phyloP scores from a whole-genome alignment of 495 filamentous ascomycete species.

The Neurospora hispaniola region DNA sequence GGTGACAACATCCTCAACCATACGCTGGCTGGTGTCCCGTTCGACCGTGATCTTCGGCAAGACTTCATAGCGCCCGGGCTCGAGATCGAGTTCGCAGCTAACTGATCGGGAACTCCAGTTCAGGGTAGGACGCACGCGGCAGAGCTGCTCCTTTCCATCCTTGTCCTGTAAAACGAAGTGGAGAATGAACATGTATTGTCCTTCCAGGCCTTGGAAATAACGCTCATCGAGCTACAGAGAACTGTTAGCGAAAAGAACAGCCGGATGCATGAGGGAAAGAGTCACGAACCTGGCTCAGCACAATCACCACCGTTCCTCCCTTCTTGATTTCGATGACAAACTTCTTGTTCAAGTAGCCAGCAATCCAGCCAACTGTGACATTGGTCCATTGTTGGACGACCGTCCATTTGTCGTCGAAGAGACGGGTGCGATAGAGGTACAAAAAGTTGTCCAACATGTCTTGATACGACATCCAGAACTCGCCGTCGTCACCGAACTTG shows the following conservation, averaged over 20 bases:
- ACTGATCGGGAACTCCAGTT: slow-evolving; percentile 53
- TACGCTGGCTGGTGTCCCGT: slow-evolving; percentile 27
- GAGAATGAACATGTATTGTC: slow-evolving; percentile 56
- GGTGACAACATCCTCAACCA: slow-evolving; percentile 49
- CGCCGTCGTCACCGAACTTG: slow-evolving; percentile 66
- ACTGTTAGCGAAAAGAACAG: not conserved
- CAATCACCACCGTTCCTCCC: slow-evolving; percentile 51
- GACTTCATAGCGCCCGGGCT: slow-evolving; percentile 62
- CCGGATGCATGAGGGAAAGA: not conserved
- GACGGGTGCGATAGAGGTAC: slow-evolving; percentile 59
- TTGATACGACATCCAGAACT: slow-evolving; percentile 31
- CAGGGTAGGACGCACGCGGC: slow-evolving; percentile 50
- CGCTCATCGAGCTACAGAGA: slow-evolving; percentile 45
- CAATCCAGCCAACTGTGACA: slow-evolving; percentile 59
- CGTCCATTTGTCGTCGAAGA: slow-evolving; percentile 62
- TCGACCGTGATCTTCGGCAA: slow-evolving; percentile 60
- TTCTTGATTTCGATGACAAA: slow-evolving; percentile 55
- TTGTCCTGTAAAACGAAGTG: slow-evolving; percentile 65
- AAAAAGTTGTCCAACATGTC: slow-evolving; percentile 63
- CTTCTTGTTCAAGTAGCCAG: slow-evolving; percentile 63
- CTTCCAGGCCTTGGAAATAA: slow-evolving; percentile 60
- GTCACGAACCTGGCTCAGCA: slow-evolving; percentile 45
- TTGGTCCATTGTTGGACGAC: slow-evolving; percentile 58
- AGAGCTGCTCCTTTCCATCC: slow-evolving; percentile 59
- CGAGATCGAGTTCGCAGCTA: slow-evolving; percentile 58